A percentile compares a stretch with the other conserved stretches of the same genome.
These are phyloP conservation scores for Telopea speciosissima DNA, from an alignment of 177 flowering plant species.

Conservation along the genomic window DNA sequence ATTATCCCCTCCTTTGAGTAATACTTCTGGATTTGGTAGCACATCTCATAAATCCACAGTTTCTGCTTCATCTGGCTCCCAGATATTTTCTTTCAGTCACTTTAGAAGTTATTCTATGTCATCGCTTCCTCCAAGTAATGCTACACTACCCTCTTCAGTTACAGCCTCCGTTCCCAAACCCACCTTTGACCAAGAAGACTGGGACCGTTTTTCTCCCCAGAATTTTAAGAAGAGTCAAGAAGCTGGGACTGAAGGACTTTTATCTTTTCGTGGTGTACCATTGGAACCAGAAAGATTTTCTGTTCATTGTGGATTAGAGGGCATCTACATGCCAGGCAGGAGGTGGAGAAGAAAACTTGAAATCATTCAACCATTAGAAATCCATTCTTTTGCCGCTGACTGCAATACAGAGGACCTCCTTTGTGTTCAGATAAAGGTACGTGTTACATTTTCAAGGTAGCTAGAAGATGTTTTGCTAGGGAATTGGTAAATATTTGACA, in stretches of 20 bases:
- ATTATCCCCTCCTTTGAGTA: slow-evolving; percentile 61
- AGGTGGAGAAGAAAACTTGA: slow-evolving; percentile 93
- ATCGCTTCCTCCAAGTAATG: slow-evolving; percentile 60
- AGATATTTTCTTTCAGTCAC: slow-evolving; percentile 73
- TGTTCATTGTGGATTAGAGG: slow-evolving; percentile 90
- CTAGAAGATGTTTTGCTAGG: neutral
- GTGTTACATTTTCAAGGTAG: slow-evolving; percentile 8
- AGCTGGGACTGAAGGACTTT: slow-evolving; percentile 47
- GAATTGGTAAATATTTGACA: neutral
- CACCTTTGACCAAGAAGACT: slow-evolving; percentile 57
- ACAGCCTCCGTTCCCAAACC: slow-evolving; percentile 50
- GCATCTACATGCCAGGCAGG: slow-evolving; percentile 83
- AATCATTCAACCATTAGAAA: slow-evolving; percentile 86
- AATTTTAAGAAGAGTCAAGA: slow-evolving; percentile 40
- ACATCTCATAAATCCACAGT: slow-evolving; percentile 38
- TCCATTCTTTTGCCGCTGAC: slow-evolving; percentile 76
- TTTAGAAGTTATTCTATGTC: slow-evolving; percentile 98
- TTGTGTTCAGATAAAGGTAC: slow-evolving; percentile 91
- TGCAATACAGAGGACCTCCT: slow-evolving; percentile 94
- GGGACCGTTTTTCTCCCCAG: slow-evolving; percentile 56
- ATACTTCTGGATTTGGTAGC: slow-evolving; percentile 43
- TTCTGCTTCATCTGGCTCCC: slow-evolving; percentile 69
- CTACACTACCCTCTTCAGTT: slow-evolving; percentile 36
- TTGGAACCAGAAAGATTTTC: slow-evolving; percentile 86
- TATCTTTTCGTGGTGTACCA: slow-evolving; percentile 85